A percentile compares a stretch with the other conserved stretches of the same genome.
phyloP scores from a whole-genome alignment of 805 yeast species.

The Naumovozyma baii region DNA sequence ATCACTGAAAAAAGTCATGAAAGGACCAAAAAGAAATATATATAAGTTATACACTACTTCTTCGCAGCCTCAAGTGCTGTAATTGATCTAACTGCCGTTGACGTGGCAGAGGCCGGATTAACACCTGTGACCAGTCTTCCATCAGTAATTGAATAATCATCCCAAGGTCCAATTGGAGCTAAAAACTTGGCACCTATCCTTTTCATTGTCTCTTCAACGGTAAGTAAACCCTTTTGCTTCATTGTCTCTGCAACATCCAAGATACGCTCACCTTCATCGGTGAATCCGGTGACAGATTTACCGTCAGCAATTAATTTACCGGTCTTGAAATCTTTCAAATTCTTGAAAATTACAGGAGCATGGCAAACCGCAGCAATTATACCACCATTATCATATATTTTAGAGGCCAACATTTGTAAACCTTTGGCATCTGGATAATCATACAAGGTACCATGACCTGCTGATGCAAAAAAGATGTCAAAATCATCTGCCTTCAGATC shows the following conservation, averaged over 20 bases:
- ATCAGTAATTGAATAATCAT: constrained; percentile 41
- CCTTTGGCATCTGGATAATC: constrained; percentile 47
- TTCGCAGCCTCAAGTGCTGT: constrained; percentile 3
- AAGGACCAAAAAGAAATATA: no score
- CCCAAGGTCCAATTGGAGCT: constrained; percentile 44
- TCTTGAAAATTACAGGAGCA: constrained; percentile 53
- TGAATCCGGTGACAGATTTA: constrained; percentile 50
- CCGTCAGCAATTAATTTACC: constrained; percentile 42
- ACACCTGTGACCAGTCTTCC: constrained; percentile 57
- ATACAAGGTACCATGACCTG: constrained; percentile 54
- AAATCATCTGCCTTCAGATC: constrained; percentile 42
- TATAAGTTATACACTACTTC: no score
- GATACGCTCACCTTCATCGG: constrained; percentile 42
- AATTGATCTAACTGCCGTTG: constrained; percentile 34
- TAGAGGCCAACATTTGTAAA: constrained; percentile 37
- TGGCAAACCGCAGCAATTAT: constrained; percentile 59
- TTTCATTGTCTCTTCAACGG: constrained; percentile 33
- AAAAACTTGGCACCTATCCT: constrained; percentile 36
- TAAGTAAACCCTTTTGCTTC: constrained; percentile 21
- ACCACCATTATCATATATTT: constrained; percentile 43
- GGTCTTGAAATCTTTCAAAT: constrained; percentile 33
- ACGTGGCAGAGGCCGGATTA: constrained; percentile 49
- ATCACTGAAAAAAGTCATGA: no score
- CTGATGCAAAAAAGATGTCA: constrained; percentile 50
- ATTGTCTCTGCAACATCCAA: constrained; percentile 21